Base-by-base conservation (phyloP, 805 yeast species). In the Debaryomyces maramus region DNA sequence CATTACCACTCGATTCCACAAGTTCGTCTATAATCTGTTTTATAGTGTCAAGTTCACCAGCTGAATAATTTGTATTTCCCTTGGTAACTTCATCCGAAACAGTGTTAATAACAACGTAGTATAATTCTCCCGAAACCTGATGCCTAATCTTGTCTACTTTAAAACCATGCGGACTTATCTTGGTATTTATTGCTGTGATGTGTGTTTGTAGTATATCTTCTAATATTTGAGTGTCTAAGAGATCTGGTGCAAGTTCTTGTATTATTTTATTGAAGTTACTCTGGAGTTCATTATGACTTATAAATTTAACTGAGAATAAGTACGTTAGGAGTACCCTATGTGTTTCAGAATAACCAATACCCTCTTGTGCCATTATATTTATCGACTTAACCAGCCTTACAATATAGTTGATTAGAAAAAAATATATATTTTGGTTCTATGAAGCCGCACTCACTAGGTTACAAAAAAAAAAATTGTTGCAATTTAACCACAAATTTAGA, bases 11-110 rank as follows among this genome's bases (percentile, higher is more conserved):
- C 20, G 72, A 58, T 19, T 71, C 75, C 13, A 78, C 53, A 5
- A 78, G 53, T 16, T 59, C 65, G 39, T 77, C 79, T 19, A 80
- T 65, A n/a, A 72, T 47, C 32, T 60, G 65, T 43, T 78, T 72
- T 38, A 75, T 58, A 15, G 67, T 50, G 19, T 64, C 72, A 15
- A 74, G 56, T 44, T 75, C 79, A 3, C 58, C 53, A 3, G 63
- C 55, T 1, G 70, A 45, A 44, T 60, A 67, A 2, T 40, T 43
- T 3, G 64, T 72, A 58, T 70, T 46, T 36, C 47, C 36, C 67
- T 75, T 48, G 65, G 73, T 65, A 2, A 69, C 47, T 3, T 65
- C 72, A 34, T 72, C 73, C 3, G 61, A 52, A 13, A 53, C 47
- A 7, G 66, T 60, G 49, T 77, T 77, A 17, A 75, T 61, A 32